phyloP scores from a whole-genome alignment of 1,284 basidiomycete species.

The Athelia psychrophila region DNA sequence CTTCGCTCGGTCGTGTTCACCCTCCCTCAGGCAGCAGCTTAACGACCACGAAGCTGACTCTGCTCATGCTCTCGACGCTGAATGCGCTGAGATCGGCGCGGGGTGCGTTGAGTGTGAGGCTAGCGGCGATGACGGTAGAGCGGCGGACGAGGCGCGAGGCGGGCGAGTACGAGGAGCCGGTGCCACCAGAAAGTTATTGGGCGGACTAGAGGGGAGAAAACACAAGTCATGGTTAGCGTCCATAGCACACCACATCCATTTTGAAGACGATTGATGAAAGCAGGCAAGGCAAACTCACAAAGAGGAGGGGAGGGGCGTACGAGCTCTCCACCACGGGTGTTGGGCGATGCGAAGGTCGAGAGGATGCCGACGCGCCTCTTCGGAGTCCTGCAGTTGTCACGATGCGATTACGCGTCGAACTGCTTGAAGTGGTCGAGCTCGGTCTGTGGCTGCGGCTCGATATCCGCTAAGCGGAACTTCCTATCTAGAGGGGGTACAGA shows the following conservation, averaged over 20 bases:
- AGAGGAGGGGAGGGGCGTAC: constrained; percentile 58
- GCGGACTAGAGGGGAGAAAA: constrained; percentile 38
- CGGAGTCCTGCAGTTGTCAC: too few relatives aligned
- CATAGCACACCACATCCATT: too few relatives aligned
- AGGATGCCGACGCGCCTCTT: too few relatives aligned
- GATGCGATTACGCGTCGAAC: too few relatives aligned
- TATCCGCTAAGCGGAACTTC: constrained; percentile 3
- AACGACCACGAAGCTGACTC: neutral
- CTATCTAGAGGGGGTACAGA: constrained; percentile 24
- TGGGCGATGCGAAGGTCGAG: constrained; percentile 24
- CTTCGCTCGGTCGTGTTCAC: too few relatives aligned
- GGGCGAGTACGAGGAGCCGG: constrained; percentile 64
- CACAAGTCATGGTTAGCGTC: constrained; percentile 22
- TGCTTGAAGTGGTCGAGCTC: too few relatives aligned
- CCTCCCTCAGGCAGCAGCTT: neutral
- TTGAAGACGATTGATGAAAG: neutral
- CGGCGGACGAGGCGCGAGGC: constrained; percentile 66
- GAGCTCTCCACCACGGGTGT: constrained; percentile 41
- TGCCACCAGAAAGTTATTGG: constrained; percentile 74
- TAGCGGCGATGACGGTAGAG: constrained; percentile 71
- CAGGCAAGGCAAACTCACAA: constrained; percentile 41
- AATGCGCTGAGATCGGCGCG: constrained; percentile 62
- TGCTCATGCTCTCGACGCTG: constrained; percentile 64
- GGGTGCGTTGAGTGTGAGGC: constrained; percentile 58
- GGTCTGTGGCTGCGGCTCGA: too few relatives aligned